These are phyloP conservation scores for Pueraria montana DNA, from an alignment of 306 rosid genomes.

Conservation along the genomic window DNA sequence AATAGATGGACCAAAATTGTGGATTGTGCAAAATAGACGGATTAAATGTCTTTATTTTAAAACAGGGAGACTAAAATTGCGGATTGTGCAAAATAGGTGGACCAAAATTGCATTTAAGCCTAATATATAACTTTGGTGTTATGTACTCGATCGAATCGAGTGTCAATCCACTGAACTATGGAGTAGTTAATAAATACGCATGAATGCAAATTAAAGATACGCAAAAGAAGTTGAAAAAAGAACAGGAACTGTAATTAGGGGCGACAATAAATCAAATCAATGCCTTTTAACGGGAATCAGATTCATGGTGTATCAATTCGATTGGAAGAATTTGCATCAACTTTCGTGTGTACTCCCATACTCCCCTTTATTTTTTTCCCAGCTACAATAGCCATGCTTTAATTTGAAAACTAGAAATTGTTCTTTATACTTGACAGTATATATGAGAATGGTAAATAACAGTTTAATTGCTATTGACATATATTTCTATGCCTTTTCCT, in stretches of 20 bases:
- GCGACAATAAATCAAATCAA: constrained; percentile 16
- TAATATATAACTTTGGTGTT: too few relatives aligned
- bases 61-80: too few relatives aligned
- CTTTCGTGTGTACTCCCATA: not conserved
- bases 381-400: not conserved
- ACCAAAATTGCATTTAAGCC: too few relatives aligned
- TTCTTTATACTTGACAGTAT: too few relatives aligned
- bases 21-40: too few relatives aligned
- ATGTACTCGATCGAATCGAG: too few relatives aligned
- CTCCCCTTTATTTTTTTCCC: not conserved
- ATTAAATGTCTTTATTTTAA: too few relatives aligned
- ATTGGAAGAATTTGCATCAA: not conserved
- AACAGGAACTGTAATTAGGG: not conserved
- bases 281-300: not conserved
- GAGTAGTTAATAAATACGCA: too few relatives aligned
- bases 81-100: too few relatives aligned
- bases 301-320: not conserved
- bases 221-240: not conserved
- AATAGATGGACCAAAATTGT: too few relatives aligned
- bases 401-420: not conserved
- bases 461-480: not conserved
- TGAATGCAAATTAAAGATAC: not conserved
- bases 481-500: not conserved
- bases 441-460: not conserved
- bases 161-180: too few relatives aligned